Evolutionary conservation across 2,329 filamentous ascomycete genomes (phyloP).

Genomic region (Botrytis elliptica): DNA sequence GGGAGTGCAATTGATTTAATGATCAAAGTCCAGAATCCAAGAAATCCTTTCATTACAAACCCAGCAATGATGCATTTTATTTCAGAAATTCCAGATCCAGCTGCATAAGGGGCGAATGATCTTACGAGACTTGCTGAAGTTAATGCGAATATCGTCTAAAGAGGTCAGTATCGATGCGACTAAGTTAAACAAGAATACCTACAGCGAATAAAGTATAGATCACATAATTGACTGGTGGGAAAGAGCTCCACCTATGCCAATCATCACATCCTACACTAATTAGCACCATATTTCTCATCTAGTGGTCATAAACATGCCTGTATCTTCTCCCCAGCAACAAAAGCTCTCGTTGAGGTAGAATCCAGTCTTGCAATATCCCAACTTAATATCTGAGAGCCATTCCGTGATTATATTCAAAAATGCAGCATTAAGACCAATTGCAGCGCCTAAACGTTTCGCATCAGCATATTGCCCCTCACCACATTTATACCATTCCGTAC

Average conservation of each 20-base stretch:
- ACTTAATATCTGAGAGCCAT: constrained; percentile 93
- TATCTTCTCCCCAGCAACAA: constrained; percentile 95
- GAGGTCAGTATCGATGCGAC: constrained; percentile 24
- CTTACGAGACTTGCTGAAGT: constrained; percentile 83
- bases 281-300: constrained; percentile 23
- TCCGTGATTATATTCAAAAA: constrained; percentile 94
- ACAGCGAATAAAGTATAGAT: constrained; percentile 85
- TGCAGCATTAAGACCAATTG: constrained; percentile 90
- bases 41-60: constrained; percentile 98
- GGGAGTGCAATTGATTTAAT: constrained; percentile 94
- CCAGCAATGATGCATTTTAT: constrained; percentile 99
- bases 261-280: constrained; percentile 67
- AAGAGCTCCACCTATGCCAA: constrained; percentile 85
- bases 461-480: constrained; percentile 22
- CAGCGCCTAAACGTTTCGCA: constrained; percentile 53
- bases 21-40: constrained; percentile 84
- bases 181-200: constrained; percentile 36
- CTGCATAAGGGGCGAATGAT: constrained; percentile 90
- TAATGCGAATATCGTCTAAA: constrained; percentile 72
- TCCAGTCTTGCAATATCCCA: constrained; percentile 90
- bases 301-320: constrained; percentile 50
- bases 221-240: constrained; percentile 77
- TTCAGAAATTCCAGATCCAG: constrained; percentile 94
- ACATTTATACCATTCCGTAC: constrained; percentile 31
- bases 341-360: constrained; percentile 98